Base-by-base conservation (phyloP, 2,329 filamentous ascomycete genomes). In the Penicillium verrucosum region DNA sequence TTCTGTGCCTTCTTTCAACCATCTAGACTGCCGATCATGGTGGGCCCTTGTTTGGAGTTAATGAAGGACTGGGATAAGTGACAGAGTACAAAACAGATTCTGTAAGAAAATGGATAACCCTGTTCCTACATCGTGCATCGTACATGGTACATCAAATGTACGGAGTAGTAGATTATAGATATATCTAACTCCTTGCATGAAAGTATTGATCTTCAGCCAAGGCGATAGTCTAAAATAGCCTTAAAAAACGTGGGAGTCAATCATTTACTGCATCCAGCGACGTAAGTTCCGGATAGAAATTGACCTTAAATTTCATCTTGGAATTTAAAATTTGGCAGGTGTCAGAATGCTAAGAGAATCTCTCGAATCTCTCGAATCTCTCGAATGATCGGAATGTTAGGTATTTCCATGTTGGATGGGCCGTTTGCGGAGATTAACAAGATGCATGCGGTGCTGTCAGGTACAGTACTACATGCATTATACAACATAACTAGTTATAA, bases 21-120 rank as follows among this genome's bases (percentile, higher is more conserved):
- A 1, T 32, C 27, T 14, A 11, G 9, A 23, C 11, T 38, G 52
- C 52, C 46, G 52, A 55, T 44, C 38, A 23, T 21, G 21, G 55
- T 57, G 56, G 52, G 41, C 46, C 56, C 42, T 32, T 36, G 56
- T 58, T 55, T 58, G 56, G 51, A 21, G 34, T 58, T 58, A 29
- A 58, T 58, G 34, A 47, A 56, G 27, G 36, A 8, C 40, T 10
- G 11, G 40, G 41, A 44, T 36, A n/a, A 11, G 41, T 29, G 16
- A 29, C n/a, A 9, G 40, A 14, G 12, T 29, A 14, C 30, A 32
- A 32, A 32, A 32, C 30, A 11, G 25, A 43, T 29, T 18, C 8
- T 11, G 3, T n/a, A 29, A 43, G 9, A 14, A 23, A 23, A 14
- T 41, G 8, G 21, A 43, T 5, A 11, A 27, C 23, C n/a, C 40